A percentile compares a stretch with the other conserved stretches of the same genome.
Evolutionary conservation across 2,329 filamentous ascomycete species (phyloP).

Genomic region (Penicillium italicum): DNA sequence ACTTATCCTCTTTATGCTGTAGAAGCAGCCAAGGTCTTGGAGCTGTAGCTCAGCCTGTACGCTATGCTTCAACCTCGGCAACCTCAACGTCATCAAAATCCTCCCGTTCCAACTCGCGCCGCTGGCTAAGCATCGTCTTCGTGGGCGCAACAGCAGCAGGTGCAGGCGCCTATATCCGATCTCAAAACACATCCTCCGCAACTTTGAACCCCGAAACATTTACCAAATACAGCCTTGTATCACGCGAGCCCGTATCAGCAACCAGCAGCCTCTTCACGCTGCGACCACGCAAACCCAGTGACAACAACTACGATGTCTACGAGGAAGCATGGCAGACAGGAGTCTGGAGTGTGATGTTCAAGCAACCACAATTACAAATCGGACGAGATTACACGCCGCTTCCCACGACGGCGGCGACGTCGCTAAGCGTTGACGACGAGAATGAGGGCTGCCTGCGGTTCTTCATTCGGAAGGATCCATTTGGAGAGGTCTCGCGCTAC

Average conservation of each 20-base stretch:
- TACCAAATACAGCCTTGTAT: constrained; percentile 41
- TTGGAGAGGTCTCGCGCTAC: constrained; percentile 84
- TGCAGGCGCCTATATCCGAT: constrained; percentile 37
- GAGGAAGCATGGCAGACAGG: constrained; percentile 57
- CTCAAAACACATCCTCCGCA: constrained; percentile 22
- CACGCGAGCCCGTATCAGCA: constrained; percentile 45
- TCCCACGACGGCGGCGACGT: constrained; percentile 38
- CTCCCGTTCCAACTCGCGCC: constrained; percentile 19
- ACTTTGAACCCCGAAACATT: constrained; percentile 39
- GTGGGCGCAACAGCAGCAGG: constrained; percentile 37
- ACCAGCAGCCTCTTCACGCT: constrained; percentile 48
- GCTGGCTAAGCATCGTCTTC: constrained; percentile 35
- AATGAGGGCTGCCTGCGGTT: constrained; percentile 58
- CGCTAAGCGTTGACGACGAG: constrained; percentile 25
- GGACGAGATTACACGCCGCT: constrained; percentile 87
- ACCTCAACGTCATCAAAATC: constrained; percentile 17
- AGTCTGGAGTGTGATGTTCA: constrained; percentile 86
- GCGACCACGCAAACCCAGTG: constrained; percentile 32
- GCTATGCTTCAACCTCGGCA: constrained; percentile 21
- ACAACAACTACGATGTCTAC: constrained; percentile 39
- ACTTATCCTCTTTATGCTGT: constrained; percentile 10
- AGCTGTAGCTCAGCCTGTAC: constrained; percentile 15
- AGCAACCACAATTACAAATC: constrained; percentile 92
- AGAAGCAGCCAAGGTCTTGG: constrained; percentile 9
- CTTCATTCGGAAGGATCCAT: constrained; percentile 71